Base-by-base conservation (phyloP, 2,329 filamentous ascomycete species). In the Microdochium trichocladiopsis region DNA sequence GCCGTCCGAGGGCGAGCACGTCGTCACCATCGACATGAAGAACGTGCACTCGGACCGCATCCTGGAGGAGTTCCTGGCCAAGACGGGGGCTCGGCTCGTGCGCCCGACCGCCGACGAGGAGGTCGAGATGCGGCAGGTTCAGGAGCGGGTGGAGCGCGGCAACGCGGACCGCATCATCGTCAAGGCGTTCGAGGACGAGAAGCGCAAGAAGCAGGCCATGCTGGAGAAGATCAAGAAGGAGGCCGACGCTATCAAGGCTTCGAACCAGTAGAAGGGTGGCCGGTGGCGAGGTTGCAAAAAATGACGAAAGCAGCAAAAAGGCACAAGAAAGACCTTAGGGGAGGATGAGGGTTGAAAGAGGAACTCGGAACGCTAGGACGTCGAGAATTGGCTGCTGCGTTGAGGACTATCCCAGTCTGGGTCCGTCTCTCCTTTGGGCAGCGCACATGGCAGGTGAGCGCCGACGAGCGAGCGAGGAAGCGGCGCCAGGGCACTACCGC, bases 11-110 rank as follows among this genome's bases (percentile, higher is more conserved):
- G 70, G 71, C 53, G 80, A 83, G 68, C 74, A 69, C 49, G 68
- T 73, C 10, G 68, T 82, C 41, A 72, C 73, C 48, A 78, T 86
- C 59, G 76, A 86, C 58, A 87, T 91, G 78, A 84, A 83, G 65
- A 67, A 79, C 61, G 75, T 79, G 60, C 73, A 74, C 54, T 83
- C 82, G 45, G 71, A 75, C 2, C 73, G 81, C 33, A 91, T 92
- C 55, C 70, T 90, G 18, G 69, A 76, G 49, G 75, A 80, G 53
- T 75, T 92, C 51, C 65, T 90, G 37, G 69, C 72, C 53, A 74
- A 83, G 66, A 88, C 86, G 21, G 78, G 79, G 21, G 87, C 86
- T 10, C 67, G 72, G 24, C 64, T 71, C 23, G 65, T 91, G 1
- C 61, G 76, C 55, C 74, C 84, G 2, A 84, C 79, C 1, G 67